phyloP scores from a whole-genome alignment of 352 stramenopile species.

The Phytophthora kernoviae region DNA sequence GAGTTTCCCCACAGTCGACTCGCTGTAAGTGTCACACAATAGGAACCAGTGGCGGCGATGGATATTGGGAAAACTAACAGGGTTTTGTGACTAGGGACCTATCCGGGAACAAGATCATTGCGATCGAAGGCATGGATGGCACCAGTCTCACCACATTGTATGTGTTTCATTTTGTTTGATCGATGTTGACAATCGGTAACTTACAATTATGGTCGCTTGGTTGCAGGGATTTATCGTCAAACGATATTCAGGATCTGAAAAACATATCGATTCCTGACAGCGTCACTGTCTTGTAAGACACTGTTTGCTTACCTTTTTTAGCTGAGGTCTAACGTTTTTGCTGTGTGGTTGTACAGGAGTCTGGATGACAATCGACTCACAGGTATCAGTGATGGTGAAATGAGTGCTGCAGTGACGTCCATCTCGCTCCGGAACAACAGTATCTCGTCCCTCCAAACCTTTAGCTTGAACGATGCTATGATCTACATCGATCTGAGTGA shows the following conservation, averaged over 20 bases:
- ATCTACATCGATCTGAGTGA: conserved; percentile 38
- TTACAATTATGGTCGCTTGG: conserved; percentile 1
- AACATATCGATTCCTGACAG: conserved; percentile 32
- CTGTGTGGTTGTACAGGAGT: conserved; percentile 14
- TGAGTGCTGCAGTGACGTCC: conserved; percentile 28
- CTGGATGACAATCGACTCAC: conserved; percentile 29
- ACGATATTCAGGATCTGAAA: conserved; percentile 22
- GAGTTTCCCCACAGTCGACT: conserved; percentile 35
- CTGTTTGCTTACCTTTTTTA: neutral
- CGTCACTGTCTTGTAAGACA: conserved; percentile 27
- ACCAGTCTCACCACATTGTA: conserved; percentile 27
- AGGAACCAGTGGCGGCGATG: neutral
- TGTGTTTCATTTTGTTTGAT: neutral
- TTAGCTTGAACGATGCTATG: conserved; percentile 16
- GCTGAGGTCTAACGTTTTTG: conserved; percentile 7
- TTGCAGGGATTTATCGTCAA: conserved; percentile 32
- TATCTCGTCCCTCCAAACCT: conserved; percentile 37
- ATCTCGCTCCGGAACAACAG: conserved; percentile 45
- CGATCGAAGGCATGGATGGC: conserved; percentile 12
- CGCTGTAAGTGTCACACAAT: conserved; percentile 18
- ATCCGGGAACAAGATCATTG: conserved; percentile 26
- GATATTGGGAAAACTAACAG: conserved; percentile 2
- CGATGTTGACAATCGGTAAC: conserved; percentile 1
- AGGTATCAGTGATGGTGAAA: conserved; percentile 16
- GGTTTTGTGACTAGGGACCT: conserved; percentile 21